Base-by-base conservation (phyloP, 169 alveolate species). In the Plasmodium billcollinsi region DNA sequence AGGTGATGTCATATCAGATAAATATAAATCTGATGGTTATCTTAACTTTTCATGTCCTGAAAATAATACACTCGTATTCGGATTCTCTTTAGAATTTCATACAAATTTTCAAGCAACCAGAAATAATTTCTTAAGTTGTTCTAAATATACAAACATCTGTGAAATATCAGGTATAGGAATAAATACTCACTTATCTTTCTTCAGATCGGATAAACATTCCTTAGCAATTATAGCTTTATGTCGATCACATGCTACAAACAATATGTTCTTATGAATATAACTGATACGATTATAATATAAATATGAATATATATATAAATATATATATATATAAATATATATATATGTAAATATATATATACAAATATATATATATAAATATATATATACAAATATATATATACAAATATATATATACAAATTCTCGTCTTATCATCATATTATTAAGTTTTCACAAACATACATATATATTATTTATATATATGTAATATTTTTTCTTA, bases 61-160 rank as follows among this genome's bases (percentile, higher is more conserved):
- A 71, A 70, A 86, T 86, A 72, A 54, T 54, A 43, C 86, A n/a
- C 43, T 86, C 12, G 76, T 86, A 15, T 86, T 86, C 45, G 92
- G 92, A 47, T 71, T 86, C 52, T 59, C 92, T 20, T 56, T 86
- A 14, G 92, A 86, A 61, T 86, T 86, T 71, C 92, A 86, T 65
- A 86, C 92, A 24, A 86, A 86, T 54, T 86, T 86, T 45, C 50
- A 73, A 21, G 61, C 11, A 50, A 50, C 92, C 4, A 71, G 92
- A 73, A 47, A 62, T 86, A 86, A 86, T 71, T 86, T 86, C 65
- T 54, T 61, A 33, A 12, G 45, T 9, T 86, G 92, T 26, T 72
- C 92, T 5, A 72, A 70, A 18, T n/a, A 26, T 7, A 24, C 74
- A 15, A 86, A 86, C 39, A 61, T 56, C 0, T 86, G 92, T 24